phyloP scores from a whole-genome alignment of 805 yeast genomes.

The Candida michaelii region DNA sequence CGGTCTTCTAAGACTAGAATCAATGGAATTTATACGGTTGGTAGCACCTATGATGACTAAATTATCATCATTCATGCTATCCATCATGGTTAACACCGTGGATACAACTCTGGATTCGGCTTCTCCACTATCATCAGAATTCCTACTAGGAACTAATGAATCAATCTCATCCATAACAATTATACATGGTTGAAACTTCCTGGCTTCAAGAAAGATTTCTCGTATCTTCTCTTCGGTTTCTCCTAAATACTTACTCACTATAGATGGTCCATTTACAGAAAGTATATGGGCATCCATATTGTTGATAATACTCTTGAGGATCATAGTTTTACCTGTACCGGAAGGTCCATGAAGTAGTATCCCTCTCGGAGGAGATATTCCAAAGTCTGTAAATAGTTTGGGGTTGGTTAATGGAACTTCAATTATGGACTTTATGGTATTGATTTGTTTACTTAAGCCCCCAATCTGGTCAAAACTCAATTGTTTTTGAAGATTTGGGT shows the following conservation, averaged over 20 bases:
- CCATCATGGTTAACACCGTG: slow-evolving; percentile 79
- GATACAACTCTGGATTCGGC: slow-evolving; percentile 90
- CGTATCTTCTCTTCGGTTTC: slow-evolving; percentile 89
- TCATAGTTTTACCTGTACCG: slow-evolving; percentile 94
- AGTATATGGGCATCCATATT: slow-evolving; percentile 81
- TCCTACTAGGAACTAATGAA: slow-evolving; percentile 82
- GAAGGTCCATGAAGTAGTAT: slow-evolving; percentile 94
- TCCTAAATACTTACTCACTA: slow-evolving; percentile 89
- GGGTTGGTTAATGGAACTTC: slow-evolving; percentile 83
- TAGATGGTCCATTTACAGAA: slow-evolving; percentile 85
- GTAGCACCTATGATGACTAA: slow-evolving; percentile 78
- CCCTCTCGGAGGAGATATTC: slow-evolving; percentile 92
- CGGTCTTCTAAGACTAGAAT: slow-evolving; percentile 76
- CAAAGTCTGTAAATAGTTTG: slow-evolving; percentile 72
- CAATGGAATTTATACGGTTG: slow-evolving; percentile 66
- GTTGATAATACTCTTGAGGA: slow-evolving; percentile 76
- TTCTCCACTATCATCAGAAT: slow-evolving; percentile 84
- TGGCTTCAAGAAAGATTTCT: slow-evolving; percentile 80
- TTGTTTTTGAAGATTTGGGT: slow-evolving; percentile 45
- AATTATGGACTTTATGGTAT: slow-evolving; percentile 60
- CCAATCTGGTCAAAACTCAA: slow-evolving; percentile 63
- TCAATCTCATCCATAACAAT: slow-evolving; percentile 93
- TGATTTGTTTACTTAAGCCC: slow-evolving; percentile 69
- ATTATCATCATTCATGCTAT: slow-evolving; percentile 66
- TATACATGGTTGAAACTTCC: slow-evolving; percentile 80